Conservation (phyloP, 2,329 filamentous ascomycete genomes). For the Cladorrhinum sp. region DNA sequence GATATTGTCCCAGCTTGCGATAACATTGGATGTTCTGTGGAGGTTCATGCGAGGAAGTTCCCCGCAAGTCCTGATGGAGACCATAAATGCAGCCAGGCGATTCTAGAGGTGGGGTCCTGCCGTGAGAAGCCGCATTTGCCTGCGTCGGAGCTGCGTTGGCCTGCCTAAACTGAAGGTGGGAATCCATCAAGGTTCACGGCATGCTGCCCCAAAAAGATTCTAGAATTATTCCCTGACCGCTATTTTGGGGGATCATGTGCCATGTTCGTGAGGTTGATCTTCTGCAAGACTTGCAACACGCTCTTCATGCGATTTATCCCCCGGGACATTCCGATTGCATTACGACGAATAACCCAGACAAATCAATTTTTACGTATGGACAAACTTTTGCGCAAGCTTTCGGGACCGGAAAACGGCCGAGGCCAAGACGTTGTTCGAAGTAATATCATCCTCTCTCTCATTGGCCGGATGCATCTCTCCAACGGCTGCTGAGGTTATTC, state of each 20-base stretch:
- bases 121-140: conserved; percentile 5
- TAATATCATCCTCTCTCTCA: conserved; percentile 3
- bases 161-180: conserved; percentile 8
- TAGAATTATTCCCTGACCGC: conserved; percentile 24
- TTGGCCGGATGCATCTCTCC: conserved; percentile 7
- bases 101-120: not conserved
- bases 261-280: conserved; percentile 9
- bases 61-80: not conserved
- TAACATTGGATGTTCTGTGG: not conserved
- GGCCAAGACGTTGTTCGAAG: not conserved
- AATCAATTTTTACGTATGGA: not conserved
- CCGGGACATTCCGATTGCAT: conserved; percentile 1
- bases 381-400: conserved; percentile 1
- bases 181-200: not conserved
- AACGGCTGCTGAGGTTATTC: conserved; percentile 6
- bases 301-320: conserved; percentile 2
- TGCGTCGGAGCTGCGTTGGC: conserved; percentile 7
- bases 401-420: conserved; percentile 15
- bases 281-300: not conserved
- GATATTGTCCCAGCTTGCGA: not conserved
- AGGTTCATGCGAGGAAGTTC: conserved; percentile 6
- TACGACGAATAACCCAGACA: not conserved
- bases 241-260: conserved; percentile 23
- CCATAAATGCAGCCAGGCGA: not conserved
- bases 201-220: conserved; percentile 6